Evolutionary conservation across 2,329 filamentous ascomycete genomes (phyloP).

Genomic region (Karstenula rhodostoma): DNA sequence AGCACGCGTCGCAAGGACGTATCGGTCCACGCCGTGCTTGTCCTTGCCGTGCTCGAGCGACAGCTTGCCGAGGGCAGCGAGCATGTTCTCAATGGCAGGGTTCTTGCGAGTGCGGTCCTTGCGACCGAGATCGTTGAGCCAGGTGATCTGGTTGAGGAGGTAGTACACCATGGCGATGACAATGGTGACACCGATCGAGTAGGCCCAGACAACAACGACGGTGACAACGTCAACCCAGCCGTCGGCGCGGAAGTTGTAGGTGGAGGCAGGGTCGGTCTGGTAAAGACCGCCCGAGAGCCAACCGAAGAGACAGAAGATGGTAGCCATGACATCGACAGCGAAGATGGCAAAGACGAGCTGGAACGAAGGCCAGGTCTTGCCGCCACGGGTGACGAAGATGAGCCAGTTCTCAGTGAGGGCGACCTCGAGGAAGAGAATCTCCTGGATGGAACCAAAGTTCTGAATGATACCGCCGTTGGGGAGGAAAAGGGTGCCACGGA

Average conservation of each 20-base stretch:
- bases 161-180: conserved; percentile 72
- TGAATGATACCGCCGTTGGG: conserved; percentile 75
- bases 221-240: conserved; percentile 70
- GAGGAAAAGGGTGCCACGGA: conserved; percentile 75
- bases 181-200: conserved; percentile 72
- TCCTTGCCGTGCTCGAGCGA: conserved; percentile 67
- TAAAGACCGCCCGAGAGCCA: conserved; percentile 68
- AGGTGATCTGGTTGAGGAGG: conserved; percentile 65
- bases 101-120: conserved; percentile 69
- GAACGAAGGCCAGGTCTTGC: conserved; percentile 77
- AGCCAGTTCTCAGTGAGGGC: conserved; percentile 64
- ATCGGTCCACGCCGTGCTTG: conserved; percentile 56
- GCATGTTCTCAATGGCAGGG: conserved; percentile 71
- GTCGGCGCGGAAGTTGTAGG: conserved; percentile 53
- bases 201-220: conserved; percentile 70
- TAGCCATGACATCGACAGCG: conserved; percentile 74
- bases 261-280: conserved; percentile 54
- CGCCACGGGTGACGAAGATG: conserved; percentile 66
- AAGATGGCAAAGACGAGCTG: conserved; percentile 76
- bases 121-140: conserved; percentile 69
- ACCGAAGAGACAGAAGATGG: conserved; percentile 78
- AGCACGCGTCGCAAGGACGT: conserved; percentile 54
- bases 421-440: conserved; percentile 67
- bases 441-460: conserved; percentile 77
- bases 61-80: conserved; percentile 70